These are phyloP conservation scores for Apiospora koreana DNA, from an alignment of 2,329 filamentous ascomycete species.

Conservation along the genomic window DNA sequence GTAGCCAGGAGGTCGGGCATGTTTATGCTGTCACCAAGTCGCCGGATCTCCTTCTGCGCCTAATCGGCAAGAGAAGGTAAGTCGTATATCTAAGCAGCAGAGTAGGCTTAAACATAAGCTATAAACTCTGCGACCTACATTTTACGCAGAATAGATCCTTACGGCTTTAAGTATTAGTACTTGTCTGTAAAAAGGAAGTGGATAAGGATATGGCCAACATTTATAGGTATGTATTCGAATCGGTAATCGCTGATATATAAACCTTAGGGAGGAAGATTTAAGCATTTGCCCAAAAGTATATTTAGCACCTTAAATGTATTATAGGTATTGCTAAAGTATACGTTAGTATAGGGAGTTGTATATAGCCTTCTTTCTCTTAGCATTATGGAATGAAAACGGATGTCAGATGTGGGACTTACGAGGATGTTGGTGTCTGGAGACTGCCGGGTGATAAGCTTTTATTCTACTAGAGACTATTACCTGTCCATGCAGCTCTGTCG, in stretches of 20 bases:
- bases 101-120: conserved; percentile 22
- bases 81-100: conserved; percentile 20
- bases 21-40: conserved; percentile 16
- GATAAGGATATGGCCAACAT: conserved; percentile 24
- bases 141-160: conserved; percentile 18
- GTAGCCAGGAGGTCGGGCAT: conserved; percentile 18
- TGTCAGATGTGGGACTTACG: not conserved
- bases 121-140: conserved; percentile 20
- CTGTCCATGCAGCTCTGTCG: no score
- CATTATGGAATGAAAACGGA: not conserved
- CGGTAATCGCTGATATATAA: not conserved
- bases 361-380: not conserved
- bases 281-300: not conserved
- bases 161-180: conserved; percentile 25
- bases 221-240: conserved; percentile 18
- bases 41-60: conserved; percentile 23
- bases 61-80: conserved; percentile 19
- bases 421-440: no score
- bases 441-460: no score
- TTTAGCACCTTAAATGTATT: not conserved
- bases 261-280: not conserved
- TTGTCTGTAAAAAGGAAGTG: conserved; percentile 25
- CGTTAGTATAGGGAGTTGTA: not conserved
- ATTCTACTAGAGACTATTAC: not conserved
- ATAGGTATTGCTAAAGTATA: not conserved